Evolutionary conservation across 1,284 basidiomycete genomes (phyloP), one percentile per base, ranked within the genome.

Genomic region (Pisolithus thermaeus): DNA sequence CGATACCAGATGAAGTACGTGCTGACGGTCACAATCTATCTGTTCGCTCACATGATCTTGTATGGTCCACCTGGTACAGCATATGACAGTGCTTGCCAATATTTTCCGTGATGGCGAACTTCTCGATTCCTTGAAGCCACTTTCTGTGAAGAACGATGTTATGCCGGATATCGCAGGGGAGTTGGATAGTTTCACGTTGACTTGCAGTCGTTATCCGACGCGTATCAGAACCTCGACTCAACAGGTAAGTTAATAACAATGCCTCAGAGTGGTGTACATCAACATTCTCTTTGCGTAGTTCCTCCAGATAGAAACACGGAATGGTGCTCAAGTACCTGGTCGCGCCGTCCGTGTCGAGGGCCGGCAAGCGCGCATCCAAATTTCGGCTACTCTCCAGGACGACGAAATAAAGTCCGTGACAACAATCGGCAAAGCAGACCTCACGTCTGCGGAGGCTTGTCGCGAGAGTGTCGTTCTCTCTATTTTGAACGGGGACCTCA

Each of bases 341-440:
- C 50, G 46, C 20, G 23, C 55, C 3, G 23, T 38, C 38, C 23
- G 2, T 4, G 43, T 66, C 3, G 3, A 49, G 35, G 66, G 66
- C 3, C 64, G 63, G 20, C 47, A 32, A 5, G 64, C 66, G 7
- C 49, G 47, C 12, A 60, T 76, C 20, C 46, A 25, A 51, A 45
- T 58, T 42, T 12, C 54, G 48, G 49, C 63, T 50, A 18, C 56
- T 28, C 27, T 70, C 28, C 40, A 56, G 57, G 58, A 53, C 9
- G 37, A 30, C 25, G 50, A 52, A 22, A 57, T 70, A 39, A 46
- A 60, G 36, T 63, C 64, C 5, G 63, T 76, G 41, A 68, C 59
- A 2, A 77, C 79, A 1, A 49, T 76, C 12, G 80, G 78, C 7
- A 71, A 64, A 47, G 75, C 73, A n/a, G 54, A 58, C 2, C 69